phyloP scores from a whole-genome alignment of 1,284 basidiomycete genomes.

The Puccinia hordei region DNA sequence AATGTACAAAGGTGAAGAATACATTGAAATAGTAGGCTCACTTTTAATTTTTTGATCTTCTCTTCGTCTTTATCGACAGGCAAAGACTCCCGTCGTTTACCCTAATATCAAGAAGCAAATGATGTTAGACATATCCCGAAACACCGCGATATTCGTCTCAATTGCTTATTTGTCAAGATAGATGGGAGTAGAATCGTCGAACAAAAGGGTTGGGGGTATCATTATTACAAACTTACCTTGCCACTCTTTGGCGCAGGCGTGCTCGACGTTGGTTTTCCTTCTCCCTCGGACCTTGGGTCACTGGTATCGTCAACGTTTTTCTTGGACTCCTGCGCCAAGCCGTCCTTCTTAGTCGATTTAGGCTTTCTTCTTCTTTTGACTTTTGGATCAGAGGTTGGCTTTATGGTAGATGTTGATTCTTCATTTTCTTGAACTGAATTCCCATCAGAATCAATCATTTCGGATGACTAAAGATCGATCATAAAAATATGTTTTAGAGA shows the following conservation, averaged over 20 bases:
- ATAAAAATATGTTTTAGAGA: neutral
- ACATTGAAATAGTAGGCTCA: conserved; percentile 54
- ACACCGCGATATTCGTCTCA: neutral
- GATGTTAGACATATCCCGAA: neutral
- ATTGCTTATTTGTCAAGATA: neutral
- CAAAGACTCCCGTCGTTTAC: neutral
- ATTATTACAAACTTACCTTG: neutral
- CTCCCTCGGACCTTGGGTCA: neutral
- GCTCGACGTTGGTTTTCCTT: neutral
- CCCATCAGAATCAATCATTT: conserved; percentile 26
- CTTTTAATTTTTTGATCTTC: conserved; percentile 68
- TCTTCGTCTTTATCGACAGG: conserved; percentile 64
- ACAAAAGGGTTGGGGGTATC: neutral
- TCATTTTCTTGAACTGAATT: conserved; percentile 22
- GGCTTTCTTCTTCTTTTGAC: neutral
- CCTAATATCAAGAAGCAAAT: conserved; percentile 2
- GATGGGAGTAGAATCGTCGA: neutral
- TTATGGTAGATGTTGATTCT: neutral
- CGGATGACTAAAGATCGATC: neutral
- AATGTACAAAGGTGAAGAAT: neutral
- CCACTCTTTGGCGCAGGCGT: neutral
- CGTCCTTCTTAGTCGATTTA: neutral
- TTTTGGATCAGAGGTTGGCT: conserved; percentile 5
- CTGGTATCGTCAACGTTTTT: neutral
- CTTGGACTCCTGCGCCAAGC: neutral